These are phyloP conservation scores for Rhynchospora tenuis DNA, from an alignment of 176 grass and related monocot genomes.

Conservation along the genomic window DNA sequence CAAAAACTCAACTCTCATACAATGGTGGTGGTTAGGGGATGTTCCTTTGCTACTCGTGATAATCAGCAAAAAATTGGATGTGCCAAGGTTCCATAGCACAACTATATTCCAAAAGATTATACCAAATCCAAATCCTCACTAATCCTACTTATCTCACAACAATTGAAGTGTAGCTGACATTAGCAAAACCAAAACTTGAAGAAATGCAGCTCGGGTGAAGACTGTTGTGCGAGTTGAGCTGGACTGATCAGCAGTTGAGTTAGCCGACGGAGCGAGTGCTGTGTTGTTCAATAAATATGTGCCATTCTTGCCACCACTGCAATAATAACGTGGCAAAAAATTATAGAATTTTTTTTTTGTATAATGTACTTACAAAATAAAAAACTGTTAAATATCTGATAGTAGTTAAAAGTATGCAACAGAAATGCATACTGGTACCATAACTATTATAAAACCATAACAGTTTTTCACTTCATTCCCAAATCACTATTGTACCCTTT, in stretches of 20 bases:
- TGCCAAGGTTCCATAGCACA: not conserved
- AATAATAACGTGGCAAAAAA: not conserved
- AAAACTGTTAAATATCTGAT: not conserved
- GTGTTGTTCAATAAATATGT: constrained; percentile 56
- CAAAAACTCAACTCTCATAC: not conserved
- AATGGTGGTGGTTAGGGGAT: not conserved
- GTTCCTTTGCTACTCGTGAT: not conserved
- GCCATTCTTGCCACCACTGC: constrained; percentile 63
- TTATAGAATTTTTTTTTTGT: not conserved
- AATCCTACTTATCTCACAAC: constrained; percentile 1
- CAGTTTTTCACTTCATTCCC: not conserved
- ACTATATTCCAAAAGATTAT: not conserved
- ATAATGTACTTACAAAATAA: not conserved
- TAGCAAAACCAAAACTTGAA: constrained; percentile 16
- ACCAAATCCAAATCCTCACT: not conserved
- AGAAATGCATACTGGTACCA: not conserved
- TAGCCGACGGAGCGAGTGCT: constrained; percentile 59
- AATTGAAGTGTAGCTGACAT: not conserved
- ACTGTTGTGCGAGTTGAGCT: constrained; percentile 20
- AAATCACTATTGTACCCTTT: not conserved
- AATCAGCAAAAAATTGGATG: constrained; percentile 21
- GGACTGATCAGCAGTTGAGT: constrained; percentile 51
- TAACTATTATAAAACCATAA: not conserved
- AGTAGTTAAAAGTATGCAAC: not conserved
- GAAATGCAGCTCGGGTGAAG: not conserved